Evolutionary conservation across 164 flowering plant species (phyloP), one percentile per base, ranked within the genome.

Genomic region (Tetrastigma voinierianum): DNA sequence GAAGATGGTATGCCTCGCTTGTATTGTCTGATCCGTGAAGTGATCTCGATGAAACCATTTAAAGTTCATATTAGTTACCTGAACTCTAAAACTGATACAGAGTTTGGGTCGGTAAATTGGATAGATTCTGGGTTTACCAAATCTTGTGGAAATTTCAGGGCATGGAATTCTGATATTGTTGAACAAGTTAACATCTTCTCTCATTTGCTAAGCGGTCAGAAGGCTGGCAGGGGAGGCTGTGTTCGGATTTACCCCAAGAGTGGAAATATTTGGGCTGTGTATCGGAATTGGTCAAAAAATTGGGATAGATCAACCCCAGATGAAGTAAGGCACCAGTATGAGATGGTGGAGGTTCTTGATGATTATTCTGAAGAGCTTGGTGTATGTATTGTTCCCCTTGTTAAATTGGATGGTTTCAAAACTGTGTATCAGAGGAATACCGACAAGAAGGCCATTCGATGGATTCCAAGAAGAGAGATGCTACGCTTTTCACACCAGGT

Each of bases 1-100:
- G 96, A 87, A 69, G 97, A 95, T 73, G 98, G 98, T 2, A 95
- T 95, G 96, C 98, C 98, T 61, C 88, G 98, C 4, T 72, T 91
- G 67, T 91, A 95, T 72, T 88, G 92, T 72, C 65, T 85, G 71
- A 81, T 92, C 57, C 95, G 90, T 17, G 73, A 90, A 68, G 84
- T 95, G 21, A 65, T 89, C 61, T 89, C 96, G 3, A 72, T 81
- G 16, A 81, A 78, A 4, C 98, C 98, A n/a, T 95, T 91, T 65
- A 87, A 83, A 77, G 82, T 91, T 59, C 83, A 59, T 25, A 81
- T 90, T 54, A 85, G 80, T 65, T 89, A 87, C 78, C 67, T 94
- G 81, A 82, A 77, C 73, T 84, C 96, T 2, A 89, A 83, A 76
- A 75, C 85, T 11, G 88, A 87, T 62, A 67, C 59, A 45, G 98